phyloP scores from a whole-genome alignment of 208 protist species.

The Leptomonas pyrrhocoris region DNA sequence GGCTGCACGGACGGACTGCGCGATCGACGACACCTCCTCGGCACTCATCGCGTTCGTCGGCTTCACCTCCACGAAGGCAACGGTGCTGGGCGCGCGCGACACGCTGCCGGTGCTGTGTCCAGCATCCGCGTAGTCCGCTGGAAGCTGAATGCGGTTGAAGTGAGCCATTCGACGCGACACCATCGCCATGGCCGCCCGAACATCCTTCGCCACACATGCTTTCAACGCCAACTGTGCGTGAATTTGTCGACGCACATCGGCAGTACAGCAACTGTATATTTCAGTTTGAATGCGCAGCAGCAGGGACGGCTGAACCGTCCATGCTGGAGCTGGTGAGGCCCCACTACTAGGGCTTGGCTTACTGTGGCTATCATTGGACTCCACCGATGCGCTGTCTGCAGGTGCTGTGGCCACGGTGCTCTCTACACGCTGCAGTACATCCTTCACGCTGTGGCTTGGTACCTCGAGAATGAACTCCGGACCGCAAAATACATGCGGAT shows the following conservation, averaged over 20 bases:
- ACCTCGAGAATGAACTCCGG: constrained; percentile 94
- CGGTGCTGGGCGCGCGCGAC: constrained; percentile 37
- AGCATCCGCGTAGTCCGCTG: constrained; percentile 16
- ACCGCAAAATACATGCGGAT: constrained; percentile 98
- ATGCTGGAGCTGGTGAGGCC: constrained; percentile 92
- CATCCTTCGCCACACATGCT: constrained; percentile 83
- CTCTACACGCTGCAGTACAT: constrained; percentile 95
- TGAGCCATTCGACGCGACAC: constrained; percentile 31
- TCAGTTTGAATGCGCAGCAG: constrained; percentile 94
- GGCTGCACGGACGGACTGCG: constrained; percentile 36
- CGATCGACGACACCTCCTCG: constrained; percentile 43
- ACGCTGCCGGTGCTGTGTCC: constrained; percentile 26
- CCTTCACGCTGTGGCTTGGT: constrained; percentile 79
- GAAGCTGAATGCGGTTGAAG: constrained; percentile 26
- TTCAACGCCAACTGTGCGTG: constrained; percentile 42
- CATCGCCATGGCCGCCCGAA: constrained; percentile 28
- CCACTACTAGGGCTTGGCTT: constrained; percentile 54
- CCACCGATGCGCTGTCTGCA: not conserved
- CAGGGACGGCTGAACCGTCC: constrained; percentile 93
- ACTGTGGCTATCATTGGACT: not conserved
- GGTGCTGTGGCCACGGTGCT: constrained; percentile 48
- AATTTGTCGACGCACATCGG: constrained; percentile 64
- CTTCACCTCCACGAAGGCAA: constrained; percentile 46
- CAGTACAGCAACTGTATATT: constrained; percentile 83
- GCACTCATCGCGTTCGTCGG: constrained; percentile 4